Conservation (phyloP, 2,329 filamentous ascomycete species). For the Xylaria arbuscula region DNA sequence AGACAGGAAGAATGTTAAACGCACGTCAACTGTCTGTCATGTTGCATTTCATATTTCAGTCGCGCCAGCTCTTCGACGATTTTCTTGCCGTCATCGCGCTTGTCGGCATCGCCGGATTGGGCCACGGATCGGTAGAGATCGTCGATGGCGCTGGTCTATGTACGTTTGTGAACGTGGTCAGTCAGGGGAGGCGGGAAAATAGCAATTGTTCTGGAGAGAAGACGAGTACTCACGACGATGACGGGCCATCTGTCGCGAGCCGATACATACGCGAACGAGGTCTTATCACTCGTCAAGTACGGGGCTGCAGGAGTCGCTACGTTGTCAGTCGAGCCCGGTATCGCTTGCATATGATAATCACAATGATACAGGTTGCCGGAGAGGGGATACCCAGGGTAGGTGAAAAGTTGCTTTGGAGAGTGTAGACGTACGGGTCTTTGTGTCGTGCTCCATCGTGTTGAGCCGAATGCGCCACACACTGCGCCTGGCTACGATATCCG, state of each 20-base stretch:
- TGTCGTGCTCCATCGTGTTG: constrained; percentile 46
- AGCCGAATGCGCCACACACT: neutral
- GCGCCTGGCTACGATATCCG: neutral
- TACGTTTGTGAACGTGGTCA: neutral
- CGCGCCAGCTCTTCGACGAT: constrained; percentile 82
- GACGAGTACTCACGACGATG: constrained; percentile 76
- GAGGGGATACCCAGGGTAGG: neutral
- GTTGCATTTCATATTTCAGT: constrained; percentile 95
- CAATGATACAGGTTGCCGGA: too few species aligned
- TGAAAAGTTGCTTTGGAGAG: neutral
- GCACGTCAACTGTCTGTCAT: constrained; percentile 82
- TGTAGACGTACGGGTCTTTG: constrained; percentile 72
- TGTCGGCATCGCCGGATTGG: constrained; percentile 69
- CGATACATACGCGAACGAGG: constrained; percentile 87
- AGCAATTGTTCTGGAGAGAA: too few species aligned
- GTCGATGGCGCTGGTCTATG: constrained; percentile 88
- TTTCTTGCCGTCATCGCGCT: constrained; percentile 82
- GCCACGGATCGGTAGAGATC: constrained; percentile 84
- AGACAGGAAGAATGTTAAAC: constrained; percentile 41
- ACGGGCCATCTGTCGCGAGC: constrained; percentile 91
- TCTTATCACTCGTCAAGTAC: constrained; percentile 82
- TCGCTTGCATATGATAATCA: neutral
- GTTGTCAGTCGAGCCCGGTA: neutral
- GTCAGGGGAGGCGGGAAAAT: neutral
- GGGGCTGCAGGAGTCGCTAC: constrained; percentile 63